Evolutionary conservation across 345 rosid species (phyloP).

Genomic region (Eucalyptus sp.): DNA sequence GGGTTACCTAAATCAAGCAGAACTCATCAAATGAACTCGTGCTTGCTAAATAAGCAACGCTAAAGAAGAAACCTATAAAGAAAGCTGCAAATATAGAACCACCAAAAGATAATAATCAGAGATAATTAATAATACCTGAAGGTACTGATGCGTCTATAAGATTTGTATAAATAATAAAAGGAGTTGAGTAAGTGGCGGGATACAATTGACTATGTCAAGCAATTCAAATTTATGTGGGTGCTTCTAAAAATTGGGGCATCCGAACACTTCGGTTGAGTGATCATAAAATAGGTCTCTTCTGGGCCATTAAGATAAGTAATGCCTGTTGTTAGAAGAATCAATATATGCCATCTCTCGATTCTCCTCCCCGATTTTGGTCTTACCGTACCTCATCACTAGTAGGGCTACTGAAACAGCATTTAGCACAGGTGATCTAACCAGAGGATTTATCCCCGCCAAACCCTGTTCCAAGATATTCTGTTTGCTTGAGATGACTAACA

Average conservation of each 20-base stretch:
- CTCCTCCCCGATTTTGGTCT: background rate
- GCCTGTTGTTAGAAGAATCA: background rate
- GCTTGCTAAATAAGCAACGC: background rate
- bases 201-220: background rate
- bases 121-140: background rate
- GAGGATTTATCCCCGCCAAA: slow-evolving; percentile 74
- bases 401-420: background rate
- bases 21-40: background rate
- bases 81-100: background rate
- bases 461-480: slow-evolving; percentile 37
- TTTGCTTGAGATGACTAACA: slow-evolving; percentile 7
- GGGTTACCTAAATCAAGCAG: background rate
- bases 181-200: background rate
- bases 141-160: background rate
- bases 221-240: background rate
- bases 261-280: background rate
- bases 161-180: background rate
- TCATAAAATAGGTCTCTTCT: background rate
- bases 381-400: background rate
- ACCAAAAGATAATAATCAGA: background rate
- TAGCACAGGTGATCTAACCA: slow-evolving; percentile 18
- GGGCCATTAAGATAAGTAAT: background rate
- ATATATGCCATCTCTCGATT: background rate
- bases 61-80: background rate
- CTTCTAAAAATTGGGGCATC: background rate